Evolutionary conservation across 495 filamentous ascomycete species (phyloP).

Genomic region (Aspergillus bridgeri): DNA sequence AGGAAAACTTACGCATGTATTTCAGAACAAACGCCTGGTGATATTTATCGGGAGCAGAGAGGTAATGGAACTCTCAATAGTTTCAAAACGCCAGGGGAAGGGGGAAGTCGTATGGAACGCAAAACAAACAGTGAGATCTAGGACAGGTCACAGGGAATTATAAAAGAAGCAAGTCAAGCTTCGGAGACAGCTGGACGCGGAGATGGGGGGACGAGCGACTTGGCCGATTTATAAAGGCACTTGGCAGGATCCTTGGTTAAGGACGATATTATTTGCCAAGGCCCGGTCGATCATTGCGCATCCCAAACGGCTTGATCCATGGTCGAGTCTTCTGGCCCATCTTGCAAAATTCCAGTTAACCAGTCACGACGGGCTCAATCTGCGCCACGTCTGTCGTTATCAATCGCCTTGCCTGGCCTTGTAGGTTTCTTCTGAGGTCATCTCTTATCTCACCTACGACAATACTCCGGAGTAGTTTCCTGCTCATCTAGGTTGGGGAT

Average conservation of each 20-base stretch:
- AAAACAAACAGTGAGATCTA: background rate
- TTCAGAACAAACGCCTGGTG: constrained; percentile 21
- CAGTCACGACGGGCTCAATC: background rate
- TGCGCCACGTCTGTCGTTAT: background rate
- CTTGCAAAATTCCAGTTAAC: background rate
- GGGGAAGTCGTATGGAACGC: background rate
- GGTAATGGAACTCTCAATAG: background rate
- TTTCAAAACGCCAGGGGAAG: background rate
- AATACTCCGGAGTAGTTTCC: no score
- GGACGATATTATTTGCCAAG: background rate
- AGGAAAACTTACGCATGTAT: constrained; percentile 41
- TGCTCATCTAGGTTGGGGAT: no score
- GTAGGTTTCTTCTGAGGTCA: background rate
- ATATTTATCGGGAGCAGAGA: background rate
- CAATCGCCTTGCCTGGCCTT: background rate
- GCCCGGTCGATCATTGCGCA: background rate
- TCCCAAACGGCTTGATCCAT: background rate
- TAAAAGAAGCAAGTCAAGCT: constrained; percentile 7
- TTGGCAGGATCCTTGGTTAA: constrained; percentile 1
- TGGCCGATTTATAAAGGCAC: constrained; percentile 4
- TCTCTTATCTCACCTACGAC: background rate
- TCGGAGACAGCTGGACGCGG: background rate
- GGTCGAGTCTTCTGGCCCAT: background rate
- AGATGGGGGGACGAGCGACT: background rate
- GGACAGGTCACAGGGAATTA: constrained; percentile 1